Percentiles rank a stretch among this genome's conserved stretches.
These are phyloP conservation scores for Bremia lactucae DNA, from an alignment of 352 stramenopile genomes.

Conservation along the genomic window DNA sequence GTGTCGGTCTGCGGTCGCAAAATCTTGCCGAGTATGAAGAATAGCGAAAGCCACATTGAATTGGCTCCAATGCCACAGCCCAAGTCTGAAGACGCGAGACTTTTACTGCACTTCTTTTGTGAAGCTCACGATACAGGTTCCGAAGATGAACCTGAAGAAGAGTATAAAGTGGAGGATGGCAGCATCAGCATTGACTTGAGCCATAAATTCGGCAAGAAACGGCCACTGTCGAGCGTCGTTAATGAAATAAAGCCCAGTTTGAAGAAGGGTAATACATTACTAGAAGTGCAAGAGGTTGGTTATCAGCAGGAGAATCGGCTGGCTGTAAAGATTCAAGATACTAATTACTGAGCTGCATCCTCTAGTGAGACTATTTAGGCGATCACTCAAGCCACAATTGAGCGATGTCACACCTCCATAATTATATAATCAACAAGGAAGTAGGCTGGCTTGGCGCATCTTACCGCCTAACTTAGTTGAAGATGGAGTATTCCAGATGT, in stretches of 20 bases:
- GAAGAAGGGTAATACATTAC: constrained; percentile 4
- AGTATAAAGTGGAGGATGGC: constrained; percentile 3
- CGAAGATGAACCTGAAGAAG: constrained; percentile 17
- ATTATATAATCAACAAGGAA: constrained; percentile 16
- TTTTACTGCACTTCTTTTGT: constrained; percentile 71
- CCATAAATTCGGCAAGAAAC: constrained; percentile 49
- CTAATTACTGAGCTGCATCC: constrained; percentile 21
- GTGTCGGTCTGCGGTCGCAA: constrained; percentile 24
- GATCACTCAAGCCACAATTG: constrained; percentile 14
- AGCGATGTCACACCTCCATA: constrained; percentile 15
- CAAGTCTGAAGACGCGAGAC: constrained; percentile 59
- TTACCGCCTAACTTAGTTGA: constrained; percentile 20
- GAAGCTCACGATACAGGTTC: constrained; percentile 35
- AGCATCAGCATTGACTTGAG: constrained; percentile 24
- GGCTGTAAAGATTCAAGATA: constrained; percentile 27
- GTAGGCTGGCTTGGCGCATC: constrained; percentile 10
- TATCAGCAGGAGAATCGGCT: constrained; percentile 33
- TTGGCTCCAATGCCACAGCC: constrained; percentile 15
- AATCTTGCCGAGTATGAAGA: constrained; percentile 23
- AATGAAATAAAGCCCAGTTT: constrained; percentile 4
- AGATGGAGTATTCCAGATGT: constrained; percentile 26
- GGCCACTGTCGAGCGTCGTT: constrained; percentile 25
- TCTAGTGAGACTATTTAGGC: constrained; percentile 30
- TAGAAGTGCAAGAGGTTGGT: constrained; percentile 5
- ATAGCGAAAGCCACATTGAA: constrained; percentile 1